Base-by-base conservation (phyloP, 2,329 filamentous ascomycete species). In the Pseudopyrenochaeta lycopersici region DNA sequence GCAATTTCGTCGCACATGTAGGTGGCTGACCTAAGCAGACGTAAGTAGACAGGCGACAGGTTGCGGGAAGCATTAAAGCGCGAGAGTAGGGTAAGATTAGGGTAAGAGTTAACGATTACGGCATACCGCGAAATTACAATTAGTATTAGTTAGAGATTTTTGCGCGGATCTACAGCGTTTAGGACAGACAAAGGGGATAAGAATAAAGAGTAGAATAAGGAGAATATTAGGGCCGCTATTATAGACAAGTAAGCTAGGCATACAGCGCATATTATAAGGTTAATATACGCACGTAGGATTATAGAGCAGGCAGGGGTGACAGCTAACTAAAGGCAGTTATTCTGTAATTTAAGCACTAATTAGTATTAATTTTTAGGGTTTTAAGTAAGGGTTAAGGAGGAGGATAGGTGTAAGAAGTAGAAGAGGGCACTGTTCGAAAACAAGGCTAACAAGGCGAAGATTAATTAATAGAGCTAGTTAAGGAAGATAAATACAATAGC, bases 301-400 rank as follows among this genome's bases (percentile, higher is more conserved):
- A 60, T 57, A 29, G 55, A 65, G 31, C 4, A 53, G 50, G 47
- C 43, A 38, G 54, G 51, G 4, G 54, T 20, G 9, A 41, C 56
- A 42, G 51, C 23, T 15, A 43, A 55, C 15, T 52, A 35, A 44
- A 35, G 57, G 31, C 27, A 53, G 31, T 30, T 46, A 48, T 66
- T 64, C 49, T 30, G 46, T 11, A 44, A 17, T 12, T 52, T 17
- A 15, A 66, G 62, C 44, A 56, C 33, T 7, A 54, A 63, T 51
- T 64, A 29, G 63, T 49, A 66, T 36, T 11, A 30, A 20, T 66
- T 67, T 58, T 63, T 62, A 31, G 55, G 38, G 11, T 59, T 57
- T 40, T 15, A 40, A 38, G 23, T 44, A 38, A 48, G n/a, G 23
- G 33, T 51, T 18, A 56, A 18, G 32, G 7, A 27, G 33, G n/a